Percentiles rank a stretch among this genome's conserved stretches.
Conservation (phyloP, 1,284 basidiomycete genomes). For the Ceratobasidium theobromae region DNA sequence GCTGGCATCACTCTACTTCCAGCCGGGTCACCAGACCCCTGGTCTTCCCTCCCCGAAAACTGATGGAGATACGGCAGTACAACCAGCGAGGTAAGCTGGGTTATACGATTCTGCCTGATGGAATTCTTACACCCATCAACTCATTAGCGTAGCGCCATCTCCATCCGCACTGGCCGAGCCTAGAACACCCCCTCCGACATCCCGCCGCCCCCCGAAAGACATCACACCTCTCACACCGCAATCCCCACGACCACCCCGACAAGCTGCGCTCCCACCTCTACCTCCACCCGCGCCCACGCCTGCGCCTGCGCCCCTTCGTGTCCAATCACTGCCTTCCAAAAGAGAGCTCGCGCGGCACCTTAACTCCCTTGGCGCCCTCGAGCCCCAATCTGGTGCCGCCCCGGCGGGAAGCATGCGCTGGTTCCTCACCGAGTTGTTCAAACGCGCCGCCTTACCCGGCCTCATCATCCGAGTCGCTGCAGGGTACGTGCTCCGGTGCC, state of each 20-base stretch:
- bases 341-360: conserved; percentile 22
- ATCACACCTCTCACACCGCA: conserved; percentile 26
- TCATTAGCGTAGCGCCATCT: neutral
- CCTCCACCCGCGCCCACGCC: neutral
- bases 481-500: conserved; percentile 24
- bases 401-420: conserved; percentile 22
- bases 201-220: conserved; percentile 6
- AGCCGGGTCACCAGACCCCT: conserved; percentile 5
- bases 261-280: neutral
- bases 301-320: neutral
- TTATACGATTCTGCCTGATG: neutral
- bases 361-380: conserved; percentile 9
- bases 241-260: neutral
- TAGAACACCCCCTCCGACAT: neutral
- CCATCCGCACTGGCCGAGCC: neutral
- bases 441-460: conserved; percentile 21
- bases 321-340: conserved; percentile 3
- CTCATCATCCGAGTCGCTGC: conserved; percentile 30
- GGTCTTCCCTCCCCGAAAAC: neutral
- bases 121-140: neutral
- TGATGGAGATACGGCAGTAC: neutral
- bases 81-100: neutral
- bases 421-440: conserved; percentile 30
- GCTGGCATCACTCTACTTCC: conserved; percentile 20
- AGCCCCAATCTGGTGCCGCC: neutral